These are phyloP conservation scores for Talaromyces funiculosus DNA, from an alignment of 2,329 filamentous ascomycete genomes.

Conservation along the genomic window DNA sequence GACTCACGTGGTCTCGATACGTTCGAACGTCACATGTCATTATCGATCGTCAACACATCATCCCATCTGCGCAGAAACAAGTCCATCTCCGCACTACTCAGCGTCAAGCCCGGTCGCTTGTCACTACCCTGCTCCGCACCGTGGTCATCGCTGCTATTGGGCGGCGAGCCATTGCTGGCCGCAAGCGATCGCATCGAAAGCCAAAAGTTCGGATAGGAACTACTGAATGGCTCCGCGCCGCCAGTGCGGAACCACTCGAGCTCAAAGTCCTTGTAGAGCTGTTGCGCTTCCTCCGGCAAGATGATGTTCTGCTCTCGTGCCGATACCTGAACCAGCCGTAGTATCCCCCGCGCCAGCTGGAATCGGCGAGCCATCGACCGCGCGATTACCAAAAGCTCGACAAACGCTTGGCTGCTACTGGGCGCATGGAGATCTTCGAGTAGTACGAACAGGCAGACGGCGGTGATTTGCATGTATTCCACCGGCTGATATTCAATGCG, in stretches of 20 bases:
- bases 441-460: conserved; percentile 10
- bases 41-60: conserved; percentile 5
- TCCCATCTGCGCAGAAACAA: conserved; percentile 11
- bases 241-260: conserved; percentile 3
- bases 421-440: conserved; percentile 5
- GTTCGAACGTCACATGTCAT: background rate
- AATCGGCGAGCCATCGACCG: conserved; percentile 9
- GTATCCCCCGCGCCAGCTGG: conserved; percentile 9
- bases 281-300: conserved; percentile 6
- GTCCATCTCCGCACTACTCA: conserved; percentile 9
- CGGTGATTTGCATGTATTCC: conserved; percentile 9
- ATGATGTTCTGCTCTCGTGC: conserved; percentile 10
- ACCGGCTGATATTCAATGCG: conserved; percentile 9
- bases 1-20: no score
- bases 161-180: background rate
- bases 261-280: conserved; percentile 11
- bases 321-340: conserved; percentile 10
- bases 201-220: conserved; percentile 11
- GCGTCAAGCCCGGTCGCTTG: background rate
- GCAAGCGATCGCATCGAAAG: conserved; percentile 8
- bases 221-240: conserved; percentile 7
- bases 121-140: background rate
- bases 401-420: conserved; percentile 10
- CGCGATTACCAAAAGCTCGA: conserved; percentile 6
- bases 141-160: background rate